Conservation (phyloP, 495 filamentous ascomycete genomes). For the Elaphomyces granulatus region DNA sequence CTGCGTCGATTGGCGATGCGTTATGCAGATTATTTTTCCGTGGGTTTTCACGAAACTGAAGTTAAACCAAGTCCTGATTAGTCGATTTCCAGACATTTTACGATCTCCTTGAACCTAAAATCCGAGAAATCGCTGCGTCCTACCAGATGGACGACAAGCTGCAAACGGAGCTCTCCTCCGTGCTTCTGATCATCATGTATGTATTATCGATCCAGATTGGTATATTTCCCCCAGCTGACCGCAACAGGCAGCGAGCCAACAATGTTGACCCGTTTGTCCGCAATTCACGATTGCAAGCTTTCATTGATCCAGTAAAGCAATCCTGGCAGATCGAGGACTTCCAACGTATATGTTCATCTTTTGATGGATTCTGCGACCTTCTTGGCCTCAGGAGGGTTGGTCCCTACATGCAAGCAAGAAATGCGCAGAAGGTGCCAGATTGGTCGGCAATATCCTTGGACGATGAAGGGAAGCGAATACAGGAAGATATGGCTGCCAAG, state of each 20-base stretch:
- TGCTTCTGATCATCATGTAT: constrained; percentile 82
- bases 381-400: constrained; percentile 67
- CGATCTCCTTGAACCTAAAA: constrained; percentile 66
- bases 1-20: constrained; percentile 77
- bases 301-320: constrained; percentile 62
- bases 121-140: constrained; percentile 62
- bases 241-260: constrained; percentile 56
- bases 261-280: constrained; percentile 53
- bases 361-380: constrained; percentile 63
- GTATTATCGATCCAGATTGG: constrained; percentile 2
- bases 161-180: constrained; percentile 52
- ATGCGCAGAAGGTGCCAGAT: constrained; percentile 63
- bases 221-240: constrained; percentile 6
- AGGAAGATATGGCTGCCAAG: constrained; percentile 51
- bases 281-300: constrained; percentile 48
- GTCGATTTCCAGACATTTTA: constrained; percentile 49
- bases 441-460: constrained; percentile 71
- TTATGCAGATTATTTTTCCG: constrained; percentile 77
- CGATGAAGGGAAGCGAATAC: constrained; percentile 60
- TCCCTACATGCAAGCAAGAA: constrained; percentile 56
- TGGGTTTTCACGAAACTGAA: constrained; percentile 18
- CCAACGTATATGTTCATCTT: constrained; percentile 52
- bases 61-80: constrained; percentile 7
- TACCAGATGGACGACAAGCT: constrained; percentile 62
- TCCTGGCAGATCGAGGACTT: constrained; percentile 67